Base-by-base conservation (phyloP, 2,329 filamentous ascomycete species). In the Teratosphaeria pseudoeucalypti region DNA sequence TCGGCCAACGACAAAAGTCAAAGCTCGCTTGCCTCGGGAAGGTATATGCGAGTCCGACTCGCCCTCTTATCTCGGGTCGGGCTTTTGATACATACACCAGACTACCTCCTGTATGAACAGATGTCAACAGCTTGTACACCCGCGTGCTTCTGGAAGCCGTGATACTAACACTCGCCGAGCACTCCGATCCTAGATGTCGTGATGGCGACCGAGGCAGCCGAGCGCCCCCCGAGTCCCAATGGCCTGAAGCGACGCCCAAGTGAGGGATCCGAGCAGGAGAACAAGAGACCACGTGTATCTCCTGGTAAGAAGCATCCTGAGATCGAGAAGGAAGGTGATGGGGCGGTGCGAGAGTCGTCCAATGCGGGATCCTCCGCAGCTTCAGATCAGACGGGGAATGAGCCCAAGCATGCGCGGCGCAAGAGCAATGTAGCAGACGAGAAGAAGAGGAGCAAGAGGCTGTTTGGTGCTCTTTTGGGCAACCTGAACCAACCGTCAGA, bases 401-500 rank as follows among this genome's bases (percentile, higher is more conserved):
- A 37, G 23, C 29, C 32, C 26, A 52, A 56, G 27, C 19, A 54
- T 34, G 37, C 60, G 60, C 63, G 65, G 10, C 62, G 64, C 47
- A 70, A 64, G 62, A 64, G 61, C 34, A 63, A 60, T 47, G 62
- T 65, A 6, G 56, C 64, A 60, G 88, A 95, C 68, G 92, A 97
- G 71, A 90, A 86, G 73, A 90, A 89, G 71, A 87, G 92, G 43
- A 89, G 89, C 26, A 87, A 89, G 73, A 83, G 92, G 57, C 79
- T 97, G 62, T 96, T 96, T 71, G 92, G 92, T 62, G 89, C 67
- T 32, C 57, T 71, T 16, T 60, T 70, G 32, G 67, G 68, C 29
- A 70, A 66, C 52, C 56, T 70, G 54, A 70, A 70, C 39, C 70
- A 82, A 79, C 26, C 57, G 27, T 34, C 47, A 26, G 65, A 77